Evolutionary conservation across 495 filamentous ascomycete genomes (phyloP), one percentile per base, ranked within the genome.

Genomic region (Trichoderma orchidacearum): DNA sequence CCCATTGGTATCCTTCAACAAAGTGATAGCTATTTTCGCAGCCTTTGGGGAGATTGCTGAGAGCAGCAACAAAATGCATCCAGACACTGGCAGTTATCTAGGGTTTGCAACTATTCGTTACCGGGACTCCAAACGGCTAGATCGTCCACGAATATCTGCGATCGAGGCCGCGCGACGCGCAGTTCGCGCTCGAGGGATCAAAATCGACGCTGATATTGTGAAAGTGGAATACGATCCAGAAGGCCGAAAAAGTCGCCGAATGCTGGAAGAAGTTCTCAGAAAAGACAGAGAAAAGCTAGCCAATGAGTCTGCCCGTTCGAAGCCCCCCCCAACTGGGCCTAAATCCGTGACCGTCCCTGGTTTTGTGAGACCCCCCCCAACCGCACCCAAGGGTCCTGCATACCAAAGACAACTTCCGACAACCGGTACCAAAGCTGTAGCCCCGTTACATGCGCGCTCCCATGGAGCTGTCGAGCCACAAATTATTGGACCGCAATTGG

Each of bases 51-150:
- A 95, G 52, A 86, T 99, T 53, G 82, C 85, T 32, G 85, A 89
- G 60, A 84, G 93, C 58, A 87, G 85, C 60, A 95, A 95, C 62
- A 87, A 90, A 65, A 89, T 91, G 54, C 86, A 97, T 67, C 93
- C 93, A 5, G 84, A 87, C 35, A 96, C 89, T 15, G 94, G 93
- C 11, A 94, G 86, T 58, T 93, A 89, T 61, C 79, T 99, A 1
- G 93, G 93, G 2, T 86, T 99, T 62, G 94, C 89, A 54, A 86
- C 86, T 17, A 85, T 99, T 64, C 82, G 85, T 59, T 99, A 94
- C 70, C 83, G 84, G 64, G 92, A 96, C 60, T 80, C 77, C 21
- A 75, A 71, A 56, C 77, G 80, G 4, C 70, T 60, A 38, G 65
- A 59, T 0, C 59, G 61, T 18, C 69, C 76, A 66, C 64, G 80